Evolutionary conservation across 495 filamentous ascomycete species (phyloP).

Genomic region (Neurospora tetrasperma): DNA sequence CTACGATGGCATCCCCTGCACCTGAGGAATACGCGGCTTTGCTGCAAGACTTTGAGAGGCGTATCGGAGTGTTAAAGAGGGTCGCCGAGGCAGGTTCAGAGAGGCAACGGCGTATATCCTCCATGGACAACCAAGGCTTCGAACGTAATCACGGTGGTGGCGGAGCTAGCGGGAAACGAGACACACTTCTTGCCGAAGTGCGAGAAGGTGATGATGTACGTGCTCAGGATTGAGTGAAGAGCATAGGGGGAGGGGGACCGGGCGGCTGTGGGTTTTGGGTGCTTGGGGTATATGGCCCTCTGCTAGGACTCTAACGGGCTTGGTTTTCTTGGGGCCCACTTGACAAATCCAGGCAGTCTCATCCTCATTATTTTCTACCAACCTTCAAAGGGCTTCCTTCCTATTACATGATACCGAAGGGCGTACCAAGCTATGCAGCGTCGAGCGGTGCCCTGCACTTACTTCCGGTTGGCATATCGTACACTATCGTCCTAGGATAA

Average conservation of each 20-base stretch:
- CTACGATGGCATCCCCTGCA: conserved; percentile 11
- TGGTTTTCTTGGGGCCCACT: background rate
- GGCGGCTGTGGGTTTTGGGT: background rate
- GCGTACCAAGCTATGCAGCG: background rate
- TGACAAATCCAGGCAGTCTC: background rate
- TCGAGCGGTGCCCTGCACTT: background rate
- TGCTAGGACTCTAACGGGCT: background rate
- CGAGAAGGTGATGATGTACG: background rate
- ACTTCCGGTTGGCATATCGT: background rate
- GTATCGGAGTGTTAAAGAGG: conserved; percentile 44
- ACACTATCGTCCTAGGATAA: background rate
- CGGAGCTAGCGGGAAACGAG: background rate
- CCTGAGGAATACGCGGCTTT: conserved; percentile 42
- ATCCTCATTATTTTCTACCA: background rate
- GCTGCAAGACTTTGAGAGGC: conserved; percentile 57
- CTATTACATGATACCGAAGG: background rate
- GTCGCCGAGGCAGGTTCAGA: conserved; percentile 37
- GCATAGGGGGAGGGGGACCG: background rate
- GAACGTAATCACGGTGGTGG: background rate
- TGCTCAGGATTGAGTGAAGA: background rate
- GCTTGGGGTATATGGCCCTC: background rate
- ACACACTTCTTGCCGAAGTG: background rate
- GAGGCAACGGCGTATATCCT: conserved; percentile 16
- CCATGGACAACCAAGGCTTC: background rate
- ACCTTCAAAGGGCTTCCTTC: background rate